These are phyloP conservation scores for Corylus americana DNA, from an alignment of 306 rosid genomes.

Conservation along the genomic window DNA sequence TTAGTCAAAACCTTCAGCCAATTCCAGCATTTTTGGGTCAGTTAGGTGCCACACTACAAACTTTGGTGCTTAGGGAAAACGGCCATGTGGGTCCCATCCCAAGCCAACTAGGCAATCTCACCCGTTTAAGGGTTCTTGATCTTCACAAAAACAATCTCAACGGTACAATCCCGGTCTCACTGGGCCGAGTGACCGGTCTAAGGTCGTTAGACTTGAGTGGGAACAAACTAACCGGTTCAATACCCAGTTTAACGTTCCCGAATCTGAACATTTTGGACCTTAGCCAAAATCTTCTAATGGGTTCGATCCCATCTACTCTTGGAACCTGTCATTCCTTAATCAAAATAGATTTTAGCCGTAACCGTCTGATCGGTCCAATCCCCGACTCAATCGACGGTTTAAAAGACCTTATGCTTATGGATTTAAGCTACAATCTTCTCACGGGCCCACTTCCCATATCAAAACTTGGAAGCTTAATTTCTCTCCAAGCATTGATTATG, in stretches of 20 bases:
- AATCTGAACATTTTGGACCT: conserved; percentile 40
- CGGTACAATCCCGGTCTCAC: conserved; percentile 56
- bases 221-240: conserved; percentile 55
- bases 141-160: conserved; percentile 79
- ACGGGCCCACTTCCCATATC: conserved; percentile 60
- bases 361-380: conserved; percentile 49
- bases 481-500: conserved; percentile 71
- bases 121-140: conserved; percentile 61
- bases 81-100: conserved; percentile 76
- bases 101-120: conserved; percentile 57
- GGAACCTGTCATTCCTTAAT: conserved; percentile 32
- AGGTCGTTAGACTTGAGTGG: conserved; percentile 54
- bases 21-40: conserved; percentile 67
- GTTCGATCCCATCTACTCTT: conserved; percentile 42
- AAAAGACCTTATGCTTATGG: conserved; percentile 62
- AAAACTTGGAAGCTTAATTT: conserved; percentile 29
- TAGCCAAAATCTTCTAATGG: conserved; percentile 44
- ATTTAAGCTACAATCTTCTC: conserved; percentile 68
- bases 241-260: conserved; percentile 40
- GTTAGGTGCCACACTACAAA: conserved; percentile 56
- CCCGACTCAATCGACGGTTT: conserved; percentile 40
- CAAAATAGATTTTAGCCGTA: conserved; percentile 64
- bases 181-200: conserved; percentile 51
- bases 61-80: conserved; percentile 75
- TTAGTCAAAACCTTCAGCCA: conserved; percentile 59